Evolutionary conservation across 202 grass and related monocot genomes (phyloP).

Genomic region (Saccharum hybrid): DNA sequence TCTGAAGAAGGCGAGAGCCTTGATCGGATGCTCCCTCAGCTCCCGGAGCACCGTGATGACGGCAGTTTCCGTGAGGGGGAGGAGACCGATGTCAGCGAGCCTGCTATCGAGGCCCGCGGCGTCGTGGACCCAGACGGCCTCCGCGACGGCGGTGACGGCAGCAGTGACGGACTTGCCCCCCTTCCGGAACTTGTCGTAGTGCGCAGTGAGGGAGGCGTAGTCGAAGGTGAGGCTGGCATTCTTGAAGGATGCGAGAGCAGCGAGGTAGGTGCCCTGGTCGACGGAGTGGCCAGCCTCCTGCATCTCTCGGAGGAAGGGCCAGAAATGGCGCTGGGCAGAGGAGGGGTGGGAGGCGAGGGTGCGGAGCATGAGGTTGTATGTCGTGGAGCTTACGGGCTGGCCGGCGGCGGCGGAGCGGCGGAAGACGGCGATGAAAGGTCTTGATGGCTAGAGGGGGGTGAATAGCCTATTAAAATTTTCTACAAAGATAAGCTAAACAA

Average conservation of each 20-base stretch:
- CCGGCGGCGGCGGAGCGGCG: slow-evolving; percentile 42
- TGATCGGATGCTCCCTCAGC: slow-evolving; percentile 52
- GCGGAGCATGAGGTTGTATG: slow-evolving; percentile 93
- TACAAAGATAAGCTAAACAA: too few species aligned
- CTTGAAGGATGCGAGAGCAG: slow-evolving; percentile 76
- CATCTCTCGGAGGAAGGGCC: slow-evolving; percentile 82
- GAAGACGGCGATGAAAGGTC: slow-evolving; percentile 82
- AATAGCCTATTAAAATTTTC: too few species aligned
- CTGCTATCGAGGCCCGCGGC: slow-evolving; percentile 45
- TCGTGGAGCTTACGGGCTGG: slow-evolving; percentile 51
- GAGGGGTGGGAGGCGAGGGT: slow-evolving; percentile 56
- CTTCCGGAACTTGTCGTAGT: slow-evolving; percentile 40
- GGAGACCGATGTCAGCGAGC: slow-evolving; percentile 39
- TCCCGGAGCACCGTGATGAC: slow-evolving; percentile 63
- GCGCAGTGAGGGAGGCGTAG: slow-evolving; percentile 52
- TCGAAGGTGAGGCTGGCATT: slow-evolving; percentile 58
- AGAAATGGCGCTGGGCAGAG: slow-evolving; percentile 64
- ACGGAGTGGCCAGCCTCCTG: slow-evolving; percentile 58
- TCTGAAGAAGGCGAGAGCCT: slow-evolving; percentile 77
- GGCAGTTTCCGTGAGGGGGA: slow-evolving; percentile 55
- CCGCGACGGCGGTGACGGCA: slow-evolving; percentile 35
- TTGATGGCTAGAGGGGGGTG: too few species aligned
- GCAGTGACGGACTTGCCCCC: slow-evolving; percentile 18
- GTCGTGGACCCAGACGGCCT: slow-evolving; percentile 40
- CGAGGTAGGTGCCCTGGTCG: slow-evolving; percentile 79